Base-by-base conservation (phyloP, 768 basidiomycete species). In the Lactifluus subvellereus region DNA sequence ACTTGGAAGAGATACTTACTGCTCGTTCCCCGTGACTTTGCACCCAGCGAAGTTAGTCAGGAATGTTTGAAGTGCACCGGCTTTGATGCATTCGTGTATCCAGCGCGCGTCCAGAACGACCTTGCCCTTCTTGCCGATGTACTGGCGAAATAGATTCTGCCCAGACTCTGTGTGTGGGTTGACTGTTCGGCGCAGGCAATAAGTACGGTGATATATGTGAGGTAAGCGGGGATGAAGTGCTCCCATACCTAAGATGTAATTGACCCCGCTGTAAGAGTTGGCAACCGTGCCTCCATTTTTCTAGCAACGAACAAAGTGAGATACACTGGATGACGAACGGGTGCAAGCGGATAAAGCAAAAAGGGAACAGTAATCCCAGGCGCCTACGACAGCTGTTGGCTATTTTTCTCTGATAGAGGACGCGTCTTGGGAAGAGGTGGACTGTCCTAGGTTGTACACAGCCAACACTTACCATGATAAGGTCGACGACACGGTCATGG, bases 131-230 rank as follows among this genome's bases (percentile, higher is more conserved):
- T 91, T 92, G 50, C 82, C 81, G 1, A 81, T 82, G 72, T 90
- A 92, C 69, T 91, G 88, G 49, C 88, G 82, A 73, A 83, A 91
- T 3, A 94, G 73, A 69, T 85, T 91, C 71, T 92, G 90, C 3
- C 91, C 91, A 6, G 89, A 88, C 56, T 83, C 79, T 68, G 86
- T 88, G 67, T 84, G 81, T 4, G 91, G 87, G 68, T 92, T 87
- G 61, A 94, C 91, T 93, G 66, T 22, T 59, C 13, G 52, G 11
- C 43, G n/a, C 22, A 11, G 37, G 22, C 37, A 30, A 43, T 43
- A 14, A 48, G 45, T 37, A 33, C 14, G 45, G 32, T n/a, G 47
- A 43, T 30, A n/a, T 30, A 14, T 40, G 48, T 27, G 18, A 33
- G 48, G 18, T 32, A 50, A 54, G 45, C 30, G 22, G 30, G 30